Evolutionary conservation across 352 stramenopile species (phyloP), one percentile per base, ranked within the genome.

Genomic region (Pythium volutum): DNA sequence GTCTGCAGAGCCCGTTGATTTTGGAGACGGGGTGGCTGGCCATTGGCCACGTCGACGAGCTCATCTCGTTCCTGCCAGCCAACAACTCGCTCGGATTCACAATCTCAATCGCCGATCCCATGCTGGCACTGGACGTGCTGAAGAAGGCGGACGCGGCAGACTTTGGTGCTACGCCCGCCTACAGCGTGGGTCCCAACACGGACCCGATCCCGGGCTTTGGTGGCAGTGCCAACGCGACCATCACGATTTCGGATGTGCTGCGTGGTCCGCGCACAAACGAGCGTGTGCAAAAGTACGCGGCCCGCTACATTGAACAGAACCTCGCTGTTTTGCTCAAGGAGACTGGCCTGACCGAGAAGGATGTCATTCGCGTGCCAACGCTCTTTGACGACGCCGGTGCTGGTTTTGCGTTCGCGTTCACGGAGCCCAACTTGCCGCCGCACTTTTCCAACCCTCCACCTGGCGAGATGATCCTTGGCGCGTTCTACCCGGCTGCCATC

Each of bases 31-130:
- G 53, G 11, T 60, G 53, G 53, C 53, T 60, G 26, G 39, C 43
- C 5, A 60, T 60, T 20, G 53, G 53, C 36, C 53, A 60, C 53
- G 53, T 60, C 2, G 53, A 60, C 29, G 53, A 60, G 23, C 52
- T 60, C 29, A 22, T 60, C 8, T 60, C 53, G 41, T 60, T 60
- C 29, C 20, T 60, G 39, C 53, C 53, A 8, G 53, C 53, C 26
- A 52, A 60, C 39, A 60, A 50, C 41, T 51, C 53, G 26, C 53
- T 42, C 9, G 41, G n/a, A n/a, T n/a, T n/a, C n/a, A n/a, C n/a
- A n/a, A n/a, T n/a, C n/a, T n/a, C n/a, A n/a, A n/a, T n/a, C 16
- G 53, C 10, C 11, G 50, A 57, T 45, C 25, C 50, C 4, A 46
- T 47, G 33, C n/a, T 33, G 20, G 50, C 50, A 23, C 29, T 33